Evolutionary conservation across 345 rosid species (phyloP), one percentile per base, ranked within the genome.

Genomic region (Carallia pectinifolia): DNA sequence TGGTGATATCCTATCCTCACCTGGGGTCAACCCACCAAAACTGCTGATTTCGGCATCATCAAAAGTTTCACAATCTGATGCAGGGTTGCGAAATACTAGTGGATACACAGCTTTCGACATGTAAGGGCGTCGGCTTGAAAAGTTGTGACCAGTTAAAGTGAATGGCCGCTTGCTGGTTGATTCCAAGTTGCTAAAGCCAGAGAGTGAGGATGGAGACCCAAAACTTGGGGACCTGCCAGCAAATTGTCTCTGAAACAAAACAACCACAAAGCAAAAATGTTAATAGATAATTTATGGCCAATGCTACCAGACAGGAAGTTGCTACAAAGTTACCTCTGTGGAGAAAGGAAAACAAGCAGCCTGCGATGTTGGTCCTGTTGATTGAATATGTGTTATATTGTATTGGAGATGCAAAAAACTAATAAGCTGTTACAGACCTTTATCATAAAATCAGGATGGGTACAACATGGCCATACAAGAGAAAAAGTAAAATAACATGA

Each of bases 41-140:
- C 82, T 82, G 78, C 76, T 78, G 27, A 80, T 82, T 44, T 44
- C 61, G 69, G 81, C 80, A 62, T 81, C 85, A 62, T 80, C 81
- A 62, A 66, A 70, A 65, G 72, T 79, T 75, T 83, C 90, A 39
- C 82, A 82, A 39, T 89, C 90, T 36, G 97, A 91, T 53, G 88
- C 94, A 4, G 96, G 96, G 78, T 93, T 93, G 80, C 81, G 81
- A 73, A 88, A 93, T 69, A 90, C 80, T 64, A 80, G 75, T 6
- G 97, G 92, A 54, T 83, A 89, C 71, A 89, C 87, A 53, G 93
- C 84, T 82, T 86, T 89, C 55, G 91, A 83, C 70, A 73, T 71
- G 81, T 84, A 78, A 72, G 90, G 75, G 66, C 86, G 83, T 37
- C 76, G 80, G 70, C 81, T 71, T 0, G 85, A 69, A 36, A 79